Evolutionary conservation across 2,329 filamentous ascomycete genomes (phyloP), one percentile per base, ranked within the genome.

Genomic region (Phyllosticta ampelicida): DNA sequence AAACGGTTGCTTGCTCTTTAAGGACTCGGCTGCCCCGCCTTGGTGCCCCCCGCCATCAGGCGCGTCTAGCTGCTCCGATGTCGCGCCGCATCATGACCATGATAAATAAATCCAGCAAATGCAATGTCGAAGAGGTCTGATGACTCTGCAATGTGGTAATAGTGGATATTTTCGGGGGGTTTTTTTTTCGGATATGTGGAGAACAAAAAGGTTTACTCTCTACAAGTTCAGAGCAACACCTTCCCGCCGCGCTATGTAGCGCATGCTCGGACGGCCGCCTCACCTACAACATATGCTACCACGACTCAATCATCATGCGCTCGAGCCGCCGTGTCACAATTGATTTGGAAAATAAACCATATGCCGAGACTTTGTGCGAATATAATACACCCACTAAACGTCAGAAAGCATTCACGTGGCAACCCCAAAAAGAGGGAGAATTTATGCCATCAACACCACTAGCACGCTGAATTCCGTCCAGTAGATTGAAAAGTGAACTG

Each of bases 11-110:
- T 26, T 26, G 23, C 23, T 26, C 23, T 58, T 52, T 18, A 58
- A 51, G 56, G 50, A 52, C 56, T 54, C 52, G 19, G 19, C 50
- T 58, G 56, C 56, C 56, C 56, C 56, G 56, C 56, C 23, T 51
- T 51, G n/a, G n/a, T n/a, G n/a, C n/a, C n/a, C 56, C 56, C 56
- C 56, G 56, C 56, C 56, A 48, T 20, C 18, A 19, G 10, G 29
- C 29, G 50, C 55, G 16, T 29, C 16, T 20, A 30, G 48, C 51
- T 48, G 50, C 55, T 53, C 49, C 30, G 30, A 57, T 53, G 29
- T 50, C 36, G 55, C 28, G 50, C 55, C 50, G 13, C 36, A 44
- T 44, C 36, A 44, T 44, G 36, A 44, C 30, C 30, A 13, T n/a
- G 36, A 44, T 8, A n/a, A n/a, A n/a, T 16, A 6, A 6, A 44